These are phyloP conservation scores for Aspergillus glaucus DNA, from an alignment of 2,329 filamentous ascomycete species.

Conservation along the genomic window DNA sequence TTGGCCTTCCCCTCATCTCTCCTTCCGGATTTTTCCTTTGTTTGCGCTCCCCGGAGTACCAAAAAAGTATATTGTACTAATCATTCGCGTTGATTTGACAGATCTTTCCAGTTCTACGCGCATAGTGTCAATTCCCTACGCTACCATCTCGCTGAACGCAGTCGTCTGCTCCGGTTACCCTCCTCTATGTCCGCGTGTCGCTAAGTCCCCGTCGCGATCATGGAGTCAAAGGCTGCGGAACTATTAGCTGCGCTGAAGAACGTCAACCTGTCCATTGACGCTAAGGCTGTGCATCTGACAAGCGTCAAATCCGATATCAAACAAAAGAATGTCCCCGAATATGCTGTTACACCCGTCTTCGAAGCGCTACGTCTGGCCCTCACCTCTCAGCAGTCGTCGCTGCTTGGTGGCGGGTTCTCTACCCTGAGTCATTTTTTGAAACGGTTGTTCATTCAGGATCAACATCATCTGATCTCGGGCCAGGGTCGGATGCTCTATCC, in stretches of 20 bases:
- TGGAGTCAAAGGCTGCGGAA: conserved; percentile 53
- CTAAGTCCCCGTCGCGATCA: conserved; percentile 22
- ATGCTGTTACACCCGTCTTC: conserved; percentile 65
- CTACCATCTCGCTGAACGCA: not conserved
- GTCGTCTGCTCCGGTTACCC: not conserved
- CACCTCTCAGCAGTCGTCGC: conserved; percentile 65
- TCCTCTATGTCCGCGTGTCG: conserved; percentile 14
- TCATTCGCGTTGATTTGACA: not conserved
- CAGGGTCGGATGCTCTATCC: conserved; percentile 66
- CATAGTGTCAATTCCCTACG: too few species aligned
- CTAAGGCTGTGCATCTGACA: conserved; percentile 65
- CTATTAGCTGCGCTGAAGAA: conserved; percentile 51
- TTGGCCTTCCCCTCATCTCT: not conserved
- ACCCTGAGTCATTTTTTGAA: conserved; percentile 83
- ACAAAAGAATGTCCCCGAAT: conserved; percentile 79
- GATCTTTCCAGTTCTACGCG: too few species aligned
- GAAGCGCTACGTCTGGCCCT: conserved; percentile 74
- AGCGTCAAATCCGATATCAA: conserved; percentile 83
- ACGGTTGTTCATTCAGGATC: conserved; percentile 76
- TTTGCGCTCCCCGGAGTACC: conserved; percentile 5
- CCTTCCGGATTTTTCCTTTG: conserved; percentile 12
- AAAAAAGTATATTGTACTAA: conserved; percentile 6
- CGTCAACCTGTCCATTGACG: conserved; percentile 61
- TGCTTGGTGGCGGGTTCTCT: conserved; percentile 78
- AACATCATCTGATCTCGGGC: conserved; percentile 62